These are phyloP conservation scores for Lactarius psammicola DNA, from an alignment of 768 basidiomycete species.

Conservation along the genomic window DNA sequence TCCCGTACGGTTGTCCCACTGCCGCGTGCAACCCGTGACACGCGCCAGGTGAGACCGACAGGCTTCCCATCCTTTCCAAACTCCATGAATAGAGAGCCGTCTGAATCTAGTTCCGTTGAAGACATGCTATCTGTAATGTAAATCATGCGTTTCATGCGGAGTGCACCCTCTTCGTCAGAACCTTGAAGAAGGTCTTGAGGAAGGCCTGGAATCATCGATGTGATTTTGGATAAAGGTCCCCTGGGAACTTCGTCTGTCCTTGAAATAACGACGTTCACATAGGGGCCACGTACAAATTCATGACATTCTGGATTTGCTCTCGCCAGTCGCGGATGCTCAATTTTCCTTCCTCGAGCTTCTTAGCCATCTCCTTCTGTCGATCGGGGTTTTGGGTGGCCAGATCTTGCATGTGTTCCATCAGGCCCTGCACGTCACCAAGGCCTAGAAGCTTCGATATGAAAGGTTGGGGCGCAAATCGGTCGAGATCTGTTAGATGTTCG, in stretches of 20 bases:
- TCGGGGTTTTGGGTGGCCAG: conserved; percentile 91
- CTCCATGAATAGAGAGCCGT: conserved; percentile 89
- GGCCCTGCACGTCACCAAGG: conserved; percentile 92
- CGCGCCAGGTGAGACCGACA: conserved; percentile 83
- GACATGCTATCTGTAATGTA: conserved; percentile 99
- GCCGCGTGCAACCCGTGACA: conserved; percentile 86
- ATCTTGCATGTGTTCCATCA: conserved; percentile 99
- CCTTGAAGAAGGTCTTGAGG: conserved; percentile 89
- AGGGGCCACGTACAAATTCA: conserved; percentile 79
- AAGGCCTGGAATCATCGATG: conserved; percentile 97
- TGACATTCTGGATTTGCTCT: conserved; percentile 95
- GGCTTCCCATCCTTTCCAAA: conserved; percentile 80
- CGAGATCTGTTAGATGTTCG: conserved; percentile 96
- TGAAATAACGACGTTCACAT: conserved; percentile 25
- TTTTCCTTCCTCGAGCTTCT: conserved; percentile 96
- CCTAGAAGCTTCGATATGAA: conserved; percentile 97
- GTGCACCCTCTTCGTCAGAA: conserved; percentile 88
- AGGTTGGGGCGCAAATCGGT: conserved; percentile 92
- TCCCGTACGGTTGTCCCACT: conserved; percentile 94
- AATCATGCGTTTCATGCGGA: conserved; percentile 95
- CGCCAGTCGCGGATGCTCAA: conserved; percentile 96
- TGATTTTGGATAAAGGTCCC: conserved; percentile 99
- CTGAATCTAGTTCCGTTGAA: conserved; percentile 87
- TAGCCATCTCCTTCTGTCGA: conserved; percentile 96
- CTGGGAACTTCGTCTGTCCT: conserved; percentile 41